These are phyloP conservation scores for Podospora australis DNA, from an alignment of 495 filamentous ascomycete species.

Conservation along the genomic window DNA sequence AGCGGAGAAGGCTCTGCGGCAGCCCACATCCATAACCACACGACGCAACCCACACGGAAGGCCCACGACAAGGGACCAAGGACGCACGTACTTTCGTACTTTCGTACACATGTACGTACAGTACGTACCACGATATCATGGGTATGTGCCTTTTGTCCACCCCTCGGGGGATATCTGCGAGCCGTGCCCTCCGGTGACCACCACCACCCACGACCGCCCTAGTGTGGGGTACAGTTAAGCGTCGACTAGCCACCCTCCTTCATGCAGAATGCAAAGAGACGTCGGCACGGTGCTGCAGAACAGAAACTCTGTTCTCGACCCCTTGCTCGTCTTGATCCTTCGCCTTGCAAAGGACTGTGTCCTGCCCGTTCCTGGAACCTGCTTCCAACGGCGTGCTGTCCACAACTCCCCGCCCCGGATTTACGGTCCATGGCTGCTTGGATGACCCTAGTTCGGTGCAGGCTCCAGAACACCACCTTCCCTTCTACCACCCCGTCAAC, in stretches of 20 bases:
- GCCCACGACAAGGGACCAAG: constrained; percentile 10
- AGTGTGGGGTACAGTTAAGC: constrained; percentile 25
- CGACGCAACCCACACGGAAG: not conserved
- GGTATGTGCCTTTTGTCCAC: too few species aligned
- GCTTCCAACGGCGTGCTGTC: constrained; percentile 4
- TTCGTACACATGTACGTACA: not conserved
- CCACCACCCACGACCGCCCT: not conserved
- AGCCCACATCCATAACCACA: constrained; percentile 9
- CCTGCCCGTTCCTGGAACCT: constrained; percentile 17
- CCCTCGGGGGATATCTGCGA: constrained; percentile 16
- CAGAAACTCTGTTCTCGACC: constrained; percentile 19
- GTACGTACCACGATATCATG: too few species aligned
- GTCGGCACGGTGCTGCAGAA: constrained; percentile 12
- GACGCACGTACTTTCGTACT: not conserved
- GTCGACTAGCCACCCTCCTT: constrained; percentile 23
- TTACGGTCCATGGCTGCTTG: constrained; percentile 13
- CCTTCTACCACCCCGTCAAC: not conserved
- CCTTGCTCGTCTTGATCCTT: constrained; percentile 2
- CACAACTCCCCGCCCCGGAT: constrained; percentile 3
- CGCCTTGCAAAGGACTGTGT: constrained; percentile 15
- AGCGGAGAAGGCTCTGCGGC: constrained; percentile 7
- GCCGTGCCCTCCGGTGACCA: constrained; percentile 7
- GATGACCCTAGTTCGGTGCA: constrained; percentile 7
- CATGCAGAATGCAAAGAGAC: constrained; percentile 30
- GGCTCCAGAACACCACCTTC: not conserved